Conservation (phyloP, 73 alveolate species). For the Tetrahymena thermophila region DNA sequence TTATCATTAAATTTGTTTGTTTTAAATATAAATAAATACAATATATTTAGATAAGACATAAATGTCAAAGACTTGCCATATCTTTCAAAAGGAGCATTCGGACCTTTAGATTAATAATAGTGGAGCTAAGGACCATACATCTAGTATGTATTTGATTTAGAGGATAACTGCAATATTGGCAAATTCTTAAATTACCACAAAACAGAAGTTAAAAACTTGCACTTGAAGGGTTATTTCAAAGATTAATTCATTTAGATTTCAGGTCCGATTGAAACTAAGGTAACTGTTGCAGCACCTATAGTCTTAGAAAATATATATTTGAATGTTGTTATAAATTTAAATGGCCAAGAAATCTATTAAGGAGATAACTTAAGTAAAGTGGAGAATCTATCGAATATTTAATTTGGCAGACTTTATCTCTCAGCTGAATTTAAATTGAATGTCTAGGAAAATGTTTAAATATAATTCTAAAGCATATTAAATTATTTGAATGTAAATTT, state of each 20-base stretch:
- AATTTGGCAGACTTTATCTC: background rate
- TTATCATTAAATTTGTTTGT: background rate
- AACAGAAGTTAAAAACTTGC: background rate
- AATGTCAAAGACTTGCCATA: background rate
- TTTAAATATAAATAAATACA: background rate
- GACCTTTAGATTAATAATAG: background rate
- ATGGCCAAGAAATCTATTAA: background rate
- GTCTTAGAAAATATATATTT: background rate
- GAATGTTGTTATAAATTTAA: background rate
- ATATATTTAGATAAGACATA: background rate
- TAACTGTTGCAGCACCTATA: background rate
- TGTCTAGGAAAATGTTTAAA: background rate
- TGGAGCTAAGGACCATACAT: background rate
- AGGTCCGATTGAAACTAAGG: background rate
- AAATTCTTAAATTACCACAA: background rate
- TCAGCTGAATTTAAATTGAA: background rate
- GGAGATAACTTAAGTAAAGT: background rate
- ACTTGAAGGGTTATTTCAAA: background rate
- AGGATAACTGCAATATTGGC: background rate
- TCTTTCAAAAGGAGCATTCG: background rate
- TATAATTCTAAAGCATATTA: background rate
- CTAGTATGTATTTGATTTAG: background rate
- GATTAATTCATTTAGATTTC: background rate
- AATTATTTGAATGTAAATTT: background rate
- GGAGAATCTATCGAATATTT: background rate